Percentiles rank a stretch among this genome's conserved stretches.
Conservation (phyloP, 2,329 filamentous ascomycete species). For the Xylariaceae sp. region DNA sequence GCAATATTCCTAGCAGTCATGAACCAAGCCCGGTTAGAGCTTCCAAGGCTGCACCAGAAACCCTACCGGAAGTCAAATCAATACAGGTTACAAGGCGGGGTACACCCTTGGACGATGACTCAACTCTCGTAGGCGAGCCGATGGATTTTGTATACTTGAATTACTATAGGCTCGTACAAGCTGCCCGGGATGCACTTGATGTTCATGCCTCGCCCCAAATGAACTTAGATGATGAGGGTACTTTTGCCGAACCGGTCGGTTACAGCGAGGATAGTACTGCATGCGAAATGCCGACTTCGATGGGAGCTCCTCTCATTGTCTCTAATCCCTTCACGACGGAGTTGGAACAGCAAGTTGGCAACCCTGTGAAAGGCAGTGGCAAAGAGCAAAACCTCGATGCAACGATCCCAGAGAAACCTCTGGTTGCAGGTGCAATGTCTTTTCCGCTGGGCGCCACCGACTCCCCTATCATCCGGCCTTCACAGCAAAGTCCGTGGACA, state of each 20-base stretch:
- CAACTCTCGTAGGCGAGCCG: slow-evolving; percentile 21
- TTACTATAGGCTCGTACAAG: too few species aligned
- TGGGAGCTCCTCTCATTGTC: too few species aligned
- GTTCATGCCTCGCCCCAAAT: too few species aligned
- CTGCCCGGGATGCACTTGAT: too few species aligned
- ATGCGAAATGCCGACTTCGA: too few species aligned
- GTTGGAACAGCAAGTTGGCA: too few species aligned
- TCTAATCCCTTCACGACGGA: too few species aligned
- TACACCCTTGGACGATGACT: slow-evolving; percentile 16
- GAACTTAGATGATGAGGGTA: too few species aligned
- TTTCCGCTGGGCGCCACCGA: slow-evolving; percentile 2
- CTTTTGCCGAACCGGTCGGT: too few species aligned
- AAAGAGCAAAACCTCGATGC: neutral
- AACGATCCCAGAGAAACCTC: neutral
- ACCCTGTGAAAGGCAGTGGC: neutral
- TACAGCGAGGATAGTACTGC: too few species aligned
- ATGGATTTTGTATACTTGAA: too few species aligned
- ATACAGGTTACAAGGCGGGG: neutral
- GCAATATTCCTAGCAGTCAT: slow-evolving; percentile 5
- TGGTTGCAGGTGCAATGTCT: slow-evolving; percentile 4
- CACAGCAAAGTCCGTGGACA: slow-evolving; percentile 30
- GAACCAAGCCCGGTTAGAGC: neutral
- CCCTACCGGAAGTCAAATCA: slow-evolving; percentile 8
- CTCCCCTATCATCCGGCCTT: slow-evolving; percentile 12
- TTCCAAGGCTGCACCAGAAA: slow-evolving; percentile 1